phyloP scores from a whole-genome alignment of 2,329 filamentous ascomycete species.

The Ampelomyces quisqualis region DNA sequence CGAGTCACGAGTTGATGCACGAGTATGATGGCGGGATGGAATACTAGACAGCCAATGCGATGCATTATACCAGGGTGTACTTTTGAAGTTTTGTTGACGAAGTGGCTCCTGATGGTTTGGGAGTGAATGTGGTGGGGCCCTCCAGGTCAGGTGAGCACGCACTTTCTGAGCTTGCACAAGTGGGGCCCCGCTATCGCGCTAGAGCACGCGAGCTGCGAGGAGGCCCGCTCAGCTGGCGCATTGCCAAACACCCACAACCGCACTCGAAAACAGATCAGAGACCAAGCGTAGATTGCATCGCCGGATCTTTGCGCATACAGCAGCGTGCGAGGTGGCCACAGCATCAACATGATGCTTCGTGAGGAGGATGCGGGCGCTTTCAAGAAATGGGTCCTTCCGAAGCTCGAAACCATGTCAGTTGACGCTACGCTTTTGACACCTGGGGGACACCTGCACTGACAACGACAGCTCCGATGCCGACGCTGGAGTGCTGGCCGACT shows the following conservation, averaged over 20 bases:
- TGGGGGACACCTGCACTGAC: conserved; percentile 11
- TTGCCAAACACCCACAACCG: not conserved
- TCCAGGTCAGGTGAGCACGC: conserved; percentile 19
- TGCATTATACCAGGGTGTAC: no score
- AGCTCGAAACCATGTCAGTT: conserved; percentile 71
- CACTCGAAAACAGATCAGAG: not conserved
- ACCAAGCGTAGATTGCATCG: no score
- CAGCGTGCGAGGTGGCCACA: conserved; percentile 4
- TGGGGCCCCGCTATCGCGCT: conserved; percentile 13
- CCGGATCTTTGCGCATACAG: conserved; percentile 3
- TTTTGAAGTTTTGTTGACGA: no score
- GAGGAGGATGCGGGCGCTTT: conserved; percentile 59
- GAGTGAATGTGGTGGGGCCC: conserved; percentile 21
- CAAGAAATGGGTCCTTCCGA: conserved; percentile 76
- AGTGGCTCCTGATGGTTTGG: no score
- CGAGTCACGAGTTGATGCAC: not conserved
- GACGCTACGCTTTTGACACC: not conserved
- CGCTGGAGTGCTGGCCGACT: conserved; percentile 78
- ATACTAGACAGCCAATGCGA: no score
- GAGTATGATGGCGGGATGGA: not conserved
- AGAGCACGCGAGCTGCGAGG: conserved; percentile 12
- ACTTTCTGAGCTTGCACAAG: conserved; percentile 5
- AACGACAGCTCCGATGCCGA: conserved; percentile 70
- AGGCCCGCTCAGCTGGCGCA: not conserved
- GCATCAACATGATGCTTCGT: conserved; percentile 53